phyloP scores from a whole-genome alignment of 495 filamentous ascomycete genomes.

The Penicillium turbatum region DNA sequence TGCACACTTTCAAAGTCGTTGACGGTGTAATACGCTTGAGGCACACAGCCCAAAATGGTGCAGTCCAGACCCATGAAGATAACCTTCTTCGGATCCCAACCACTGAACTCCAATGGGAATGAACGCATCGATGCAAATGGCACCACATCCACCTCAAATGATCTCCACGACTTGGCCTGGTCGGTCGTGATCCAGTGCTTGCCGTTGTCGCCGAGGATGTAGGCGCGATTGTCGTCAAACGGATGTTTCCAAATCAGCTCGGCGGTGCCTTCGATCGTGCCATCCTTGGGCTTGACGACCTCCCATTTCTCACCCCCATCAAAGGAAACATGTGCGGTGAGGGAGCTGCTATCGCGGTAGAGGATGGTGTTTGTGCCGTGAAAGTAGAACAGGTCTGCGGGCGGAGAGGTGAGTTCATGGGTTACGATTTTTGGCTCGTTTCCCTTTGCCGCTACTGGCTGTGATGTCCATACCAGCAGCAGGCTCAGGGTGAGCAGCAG shows the following conservation, averaged over 20 bases:
- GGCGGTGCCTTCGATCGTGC: conserved; percentile 50
- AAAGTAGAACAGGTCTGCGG: conserved; percentile 74
- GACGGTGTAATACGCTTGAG: conserved; percentile 68
- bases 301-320: conserved; percentile 77
- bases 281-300: conserved; percentile 55
- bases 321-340: conserved; percentile 63
- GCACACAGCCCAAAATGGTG: conserved; percentile 30
- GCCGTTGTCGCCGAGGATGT: conserved; percentile 60
- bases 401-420: conserved; percentile 58
- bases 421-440: conserved; percentile 47
- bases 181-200: conserved; percentile 78
- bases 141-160: conserved; percentile 56
- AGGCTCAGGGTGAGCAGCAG: conserved; percentile 36
- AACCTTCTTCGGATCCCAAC: conserved; percentile 71
- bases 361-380: conserved; percentile 75
- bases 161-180: conserved; percentile 71
- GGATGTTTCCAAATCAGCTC: conserved; percentile 65
- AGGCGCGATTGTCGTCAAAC: conserved; percentile 71
- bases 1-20: conserved; percentile 72
- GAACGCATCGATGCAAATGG: conserved; percentile 26
- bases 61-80: conserved; percentile 69
- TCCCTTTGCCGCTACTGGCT: conserved; percentile 43
- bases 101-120: conserved; percentile 65
- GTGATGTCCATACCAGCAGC: conserved; percentile 30
- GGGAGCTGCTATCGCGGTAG: conserved; percentile 51